Percentiles rank a stretch among this genome's conserved stretches.
These are phyloP conservation scores for Didymella pinodella DNA, from an alignment of 2,329 filamentous ascomycete genomes.

Conservation along the genomic window DNA sequence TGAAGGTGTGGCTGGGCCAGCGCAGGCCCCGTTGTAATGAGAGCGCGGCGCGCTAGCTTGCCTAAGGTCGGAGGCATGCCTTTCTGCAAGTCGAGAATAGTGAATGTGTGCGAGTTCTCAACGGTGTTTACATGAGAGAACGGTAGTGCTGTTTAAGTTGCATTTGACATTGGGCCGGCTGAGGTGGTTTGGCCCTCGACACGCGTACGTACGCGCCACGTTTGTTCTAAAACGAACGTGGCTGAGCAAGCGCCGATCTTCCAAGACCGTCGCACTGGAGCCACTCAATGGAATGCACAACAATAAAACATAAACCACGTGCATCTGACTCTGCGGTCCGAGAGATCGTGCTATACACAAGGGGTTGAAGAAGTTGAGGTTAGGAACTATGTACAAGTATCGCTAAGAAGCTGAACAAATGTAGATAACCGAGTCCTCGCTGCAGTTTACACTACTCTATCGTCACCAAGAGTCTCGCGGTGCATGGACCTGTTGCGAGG, in stretches of 20 bases:
- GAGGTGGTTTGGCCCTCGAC: slow-evolving; percentile 22
- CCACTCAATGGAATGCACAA: background rate
- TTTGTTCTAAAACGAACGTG: slow-evolving; percentile 25
- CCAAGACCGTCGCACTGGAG: background rate
- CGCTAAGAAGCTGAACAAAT: background rate
- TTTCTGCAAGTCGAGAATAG: background rate
- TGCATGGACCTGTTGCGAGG: slow-evolving; percentile 35
- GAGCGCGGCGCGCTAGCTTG: slow-evolving; percentile 38
- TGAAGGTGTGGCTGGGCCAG: slow-evolving; percentile 49
- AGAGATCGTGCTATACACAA: background rate
- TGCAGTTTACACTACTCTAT: slow-evolving; percentile 19
- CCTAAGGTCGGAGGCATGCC: slow-evolving; percentile 38
- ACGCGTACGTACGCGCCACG: slow-evolving; percentile 34
- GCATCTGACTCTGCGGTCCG: background rate
- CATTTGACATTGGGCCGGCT: slow-evolving; percentile 17
- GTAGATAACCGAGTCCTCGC: background rate
- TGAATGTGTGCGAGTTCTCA: background rate
- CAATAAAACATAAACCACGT: background rate
- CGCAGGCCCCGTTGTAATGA: slow-evolving; percentile 39
- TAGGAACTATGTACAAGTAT: background rate
- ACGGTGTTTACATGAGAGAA: background rate
- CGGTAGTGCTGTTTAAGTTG: background rate
- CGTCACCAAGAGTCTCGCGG: slow-evolving; percentile 29
- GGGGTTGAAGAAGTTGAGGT: background rate
- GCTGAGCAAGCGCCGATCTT: slow-evolving; percentile 20